Evolutionary conservation across 2,329 filamentous ascomycete species (phyloP).

Genomic region (Phyllosticta citriasiana): DNA sequence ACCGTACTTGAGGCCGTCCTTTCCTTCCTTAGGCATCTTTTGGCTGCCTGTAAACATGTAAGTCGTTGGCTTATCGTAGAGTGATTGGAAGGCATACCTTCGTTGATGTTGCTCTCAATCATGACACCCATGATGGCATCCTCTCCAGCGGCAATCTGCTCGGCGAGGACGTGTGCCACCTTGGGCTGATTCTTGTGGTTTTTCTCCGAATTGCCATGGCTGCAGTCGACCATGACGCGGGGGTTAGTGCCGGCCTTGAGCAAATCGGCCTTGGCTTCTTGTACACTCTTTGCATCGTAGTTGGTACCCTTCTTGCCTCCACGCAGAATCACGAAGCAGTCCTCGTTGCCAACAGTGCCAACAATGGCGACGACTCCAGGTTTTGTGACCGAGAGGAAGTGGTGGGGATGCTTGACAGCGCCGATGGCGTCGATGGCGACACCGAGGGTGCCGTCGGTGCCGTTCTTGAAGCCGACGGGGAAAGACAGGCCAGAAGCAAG

Average conservation of each 20-base stretch:
- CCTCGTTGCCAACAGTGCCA: conserved; percentile 86
- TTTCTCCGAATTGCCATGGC: conserved; percentile 92
- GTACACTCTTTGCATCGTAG: conserved; percentile 77
- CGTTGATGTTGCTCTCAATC: conserved; percentile 97
- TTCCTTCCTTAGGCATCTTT: conserved; percentile 83
- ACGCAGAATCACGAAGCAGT: conserved; percentile 92
- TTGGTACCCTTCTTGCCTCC: conserved; percentile 92
- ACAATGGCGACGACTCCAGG: conserved; percentile 92
- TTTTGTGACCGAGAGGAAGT: conserved; percentile 96
- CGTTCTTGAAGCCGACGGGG: conserved; percentile 99
- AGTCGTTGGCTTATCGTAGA: neutral
- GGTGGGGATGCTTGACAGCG: conserved; percentile 81
- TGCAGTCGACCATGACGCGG: conserved; percentile 95
- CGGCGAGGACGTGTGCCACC: conserved; percentile 70
- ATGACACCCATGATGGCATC: conserved; percentile 89
- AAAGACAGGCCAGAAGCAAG: conserved; percentile 88
- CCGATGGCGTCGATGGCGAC: conserved; percentile 95
- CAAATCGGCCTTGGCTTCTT: conserved; percentile 70
- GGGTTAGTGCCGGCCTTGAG: conserved; percentile 62
- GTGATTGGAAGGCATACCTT: conserved; percentile 51
- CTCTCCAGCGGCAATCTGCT: conserved; percentile 80
- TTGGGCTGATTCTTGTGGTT: conserved; percentile 96
- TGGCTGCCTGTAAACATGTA: conserved; percentile 53
- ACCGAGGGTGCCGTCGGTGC: conserved; percentile 80
- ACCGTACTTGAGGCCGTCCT: conserved; percentile 76